Percentiles rank a stretch among this genome's conserved stretches.
Evolutionary conservation across 2,329 filamentous ascomycete genomes (phyloP).

Genomic region (Fusarium incarnatum): DNA sequence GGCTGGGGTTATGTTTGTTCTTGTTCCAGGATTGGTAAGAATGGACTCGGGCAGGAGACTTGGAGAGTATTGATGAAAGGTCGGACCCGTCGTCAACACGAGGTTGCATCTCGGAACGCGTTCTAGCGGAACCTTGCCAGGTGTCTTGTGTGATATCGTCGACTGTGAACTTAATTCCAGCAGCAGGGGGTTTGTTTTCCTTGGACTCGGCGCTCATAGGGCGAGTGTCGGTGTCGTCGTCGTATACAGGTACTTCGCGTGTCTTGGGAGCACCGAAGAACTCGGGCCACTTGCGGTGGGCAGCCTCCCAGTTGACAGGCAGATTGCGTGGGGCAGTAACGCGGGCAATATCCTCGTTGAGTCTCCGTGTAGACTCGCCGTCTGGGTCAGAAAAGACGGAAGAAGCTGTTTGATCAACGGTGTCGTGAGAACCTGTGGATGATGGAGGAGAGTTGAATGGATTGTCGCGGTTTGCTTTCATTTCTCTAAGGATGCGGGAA

Average conservation of each 20-base stretch:
- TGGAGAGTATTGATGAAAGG: slow-evolving; percentile 58
- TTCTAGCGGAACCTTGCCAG: slow-evolving; percentile 55
- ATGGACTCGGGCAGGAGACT: slow-evolving; percentile 51
- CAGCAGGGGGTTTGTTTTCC: slow-evolving; percentile 58
- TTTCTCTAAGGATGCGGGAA: slow-evolving; percentile 63
- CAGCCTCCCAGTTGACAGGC: slow-evolving; percentile 58
- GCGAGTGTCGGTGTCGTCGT: slow-evolving; percentile 52
- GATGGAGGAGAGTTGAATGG: slow-evolving; percentile 70
- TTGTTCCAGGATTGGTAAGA: slow-evolving; percentile 46
- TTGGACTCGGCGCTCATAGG: slow-evolving; percentile 55
- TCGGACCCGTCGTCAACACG: slow-evolving; percentile 66
- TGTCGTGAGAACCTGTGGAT: slow-evolving; percentile 68
- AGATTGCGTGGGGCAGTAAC: slow-evolving; percentile 56
- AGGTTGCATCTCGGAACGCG: slow-evolving; percentile 64
- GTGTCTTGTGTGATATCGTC: slow-evolving; percentile 59
- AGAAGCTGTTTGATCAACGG: slow-evolving; percentile 65
- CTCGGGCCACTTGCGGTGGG: slow-evolving; percentile 65
- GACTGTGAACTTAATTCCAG: slow-evolving; percentile 52
- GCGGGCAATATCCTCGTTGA: slow-evolving; percentile 62
- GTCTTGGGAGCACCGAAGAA: slow-evolving; percentile 58
- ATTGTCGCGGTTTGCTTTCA: slow-evolving; percentile 65
- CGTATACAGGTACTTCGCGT: slow-evolving; percentile 44
- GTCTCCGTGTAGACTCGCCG: slow-evolving; percentile 64
- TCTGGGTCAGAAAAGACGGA: slow-evolving; percentile 65
- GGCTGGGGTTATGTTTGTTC: slow-evolving; percentile 52